Base-by-base conservation (phyloP, 257 asterid genomes). In the Forsythia suspensa region DNA sequence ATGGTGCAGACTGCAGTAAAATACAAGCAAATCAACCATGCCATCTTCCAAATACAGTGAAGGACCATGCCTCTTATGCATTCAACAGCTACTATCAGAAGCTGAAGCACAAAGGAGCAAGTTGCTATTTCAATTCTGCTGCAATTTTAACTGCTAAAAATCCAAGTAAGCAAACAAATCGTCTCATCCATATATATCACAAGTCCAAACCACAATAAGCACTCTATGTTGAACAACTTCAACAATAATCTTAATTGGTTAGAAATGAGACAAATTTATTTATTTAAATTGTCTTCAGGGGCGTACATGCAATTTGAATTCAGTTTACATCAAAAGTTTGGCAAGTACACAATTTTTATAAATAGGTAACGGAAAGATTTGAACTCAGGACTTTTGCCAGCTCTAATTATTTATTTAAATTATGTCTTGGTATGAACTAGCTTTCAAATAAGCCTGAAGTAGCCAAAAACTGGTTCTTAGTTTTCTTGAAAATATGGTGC, bases 81-180 rank as follows among this genome's bases (percentile, higher is more conserved):
- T 91, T 91, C 90, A 93, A 93, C 65, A 90, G 92, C 85, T 91
- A 93, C 79, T 91, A 85, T 80, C 98, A 93, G 83, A 88, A 86
- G 6, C 79, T 79, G 78, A 93, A 91, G 84, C 84, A 73, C 77
- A 77, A 70, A 6, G 94, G 96, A n/a, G 97, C 81, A 29, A 80
- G 81, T 78, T 93, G 98, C 80, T 93, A 93, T 77, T 91, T 91
- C 90, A 86, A 74, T 46, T 84, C 91, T 80, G 88, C 93, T 70
- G 96, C 98, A 0, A 3, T 93, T 77, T 59, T 93, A 34, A 89
- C 88, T 3, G 89, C 89, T 39, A 77, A 21, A 12, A 77, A 90
- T 85, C 98, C 98, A 76, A 88, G 97, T 91, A 91, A 90, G 91
- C 34, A 3, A 40, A 40, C 37, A n/a, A 46, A 9, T 55, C 13